Evolutionary conservation across 805 yeast species (phyloP).

Genomic region (Sugiyamaella chiloensis): DNA sequence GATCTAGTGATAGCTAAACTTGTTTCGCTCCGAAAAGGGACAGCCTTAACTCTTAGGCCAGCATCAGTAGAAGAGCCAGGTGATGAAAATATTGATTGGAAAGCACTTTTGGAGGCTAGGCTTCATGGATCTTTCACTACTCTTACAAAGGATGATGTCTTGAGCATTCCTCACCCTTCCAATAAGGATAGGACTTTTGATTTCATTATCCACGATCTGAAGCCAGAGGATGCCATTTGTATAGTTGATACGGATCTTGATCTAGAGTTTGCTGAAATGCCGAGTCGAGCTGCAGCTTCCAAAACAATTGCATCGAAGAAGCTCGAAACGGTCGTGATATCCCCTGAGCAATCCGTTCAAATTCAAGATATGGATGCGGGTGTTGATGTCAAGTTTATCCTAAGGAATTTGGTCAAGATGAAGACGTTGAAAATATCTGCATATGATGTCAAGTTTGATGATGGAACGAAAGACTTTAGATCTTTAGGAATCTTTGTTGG

Average conservation of each 20-base stretch:
- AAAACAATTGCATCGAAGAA: not conserved
- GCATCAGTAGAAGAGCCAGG: conserved; percentile 27
- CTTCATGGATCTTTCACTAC: conserved; percentile 51
- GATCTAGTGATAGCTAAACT: conserved; percentile 27
- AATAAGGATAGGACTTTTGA: conserved; percentile 24
- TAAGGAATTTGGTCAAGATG: not conserved
- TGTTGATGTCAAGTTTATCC: not conserved
- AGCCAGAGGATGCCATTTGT: conserved; percentile 43
- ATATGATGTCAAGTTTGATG: not conserved
- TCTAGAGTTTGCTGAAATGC: conserved; percentile 25
- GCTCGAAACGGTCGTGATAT: conserved; percentile 15
- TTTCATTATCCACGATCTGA: conserved; percentile 39
- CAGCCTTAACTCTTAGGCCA: conserved; percentile 44
- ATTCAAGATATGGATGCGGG: not conserved
- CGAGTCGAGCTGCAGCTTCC: not conserved
- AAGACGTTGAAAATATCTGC: not conserved
- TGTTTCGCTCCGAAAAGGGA: conserved; percentile 45
- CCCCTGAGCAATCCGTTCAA: conserved; percentile 24
- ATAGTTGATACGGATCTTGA: conserved; percentile 57
- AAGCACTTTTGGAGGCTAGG: conserved; percentile 49
- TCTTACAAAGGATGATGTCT: conserved; percentile 40
- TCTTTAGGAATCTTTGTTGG: conserved; percentile 22
- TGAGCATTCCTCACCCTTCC: conserved; percentile 35
- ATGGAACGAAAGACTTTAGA: not conserved
- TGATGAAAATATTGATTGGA: conserved; percentile 44